Base-by-base conservation (phyloP, 495 filamentous ascomycete genomes). In the Darksidea phi region DNA sequence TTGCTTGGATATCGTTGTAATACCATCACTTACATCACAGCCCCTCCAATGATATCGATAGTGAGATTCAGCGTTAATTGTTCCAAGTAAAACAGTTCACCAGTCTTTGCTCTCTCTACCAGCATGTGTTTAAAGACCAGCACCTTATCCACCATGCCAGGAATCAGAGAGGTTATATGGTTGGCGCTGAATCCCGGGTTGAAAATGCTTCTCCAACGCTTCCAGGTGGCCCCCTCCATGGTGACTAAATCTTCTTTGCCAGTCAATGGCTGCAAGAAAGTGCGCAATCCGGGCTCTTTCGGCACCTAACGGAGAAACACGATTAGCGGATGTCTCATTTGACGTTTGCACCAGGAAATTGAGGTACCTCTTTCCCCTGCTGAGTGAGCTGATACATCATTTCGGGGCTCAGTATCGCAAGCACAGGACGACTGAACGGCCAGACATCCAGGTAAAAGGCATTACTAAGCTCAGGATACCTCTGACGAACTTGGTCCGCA, bases 101-200 rank as follows among this genome's bases (percentile, higher is more conserved):
- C 59, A 13, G 55, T 38, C 15, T 50, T 59, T 12, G 68, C 70
- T 51, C 63, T 6, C 10, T 25, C 34, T 4, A 20, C 17, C 6
- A 76, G 58, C 13, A 59, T 67, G 5, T 67, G 38, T 24, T 47
- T 55, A 54, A 73, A 76, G 10, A 64, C 41, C 7, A 62, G 25
- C 1, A 54, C 48, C 38, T 74, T 70, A 32, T 75, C 72, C 0
- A 75, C 59, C 28, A 75, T 73, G 1, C 61, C 64, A 36, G 67
- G 59, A 15, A 76, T 57, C 17, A 76, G 67, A 15, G 61, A 70
- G 51, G 70, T 63, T 11, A 74, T 52, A 61, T 72, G 59, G 15
- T 45, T 46, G 4, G 37, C 61, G 1, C 61, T 57, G 55, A 75
- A 76, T 0, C 68, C 71, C 6, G 71, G 67, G 25, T 73, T 71